Evolutionary conservation across 1,284 basidiomycete genomes (phyloP).

Genomic region (Microbotryum violaceum): DNA sequence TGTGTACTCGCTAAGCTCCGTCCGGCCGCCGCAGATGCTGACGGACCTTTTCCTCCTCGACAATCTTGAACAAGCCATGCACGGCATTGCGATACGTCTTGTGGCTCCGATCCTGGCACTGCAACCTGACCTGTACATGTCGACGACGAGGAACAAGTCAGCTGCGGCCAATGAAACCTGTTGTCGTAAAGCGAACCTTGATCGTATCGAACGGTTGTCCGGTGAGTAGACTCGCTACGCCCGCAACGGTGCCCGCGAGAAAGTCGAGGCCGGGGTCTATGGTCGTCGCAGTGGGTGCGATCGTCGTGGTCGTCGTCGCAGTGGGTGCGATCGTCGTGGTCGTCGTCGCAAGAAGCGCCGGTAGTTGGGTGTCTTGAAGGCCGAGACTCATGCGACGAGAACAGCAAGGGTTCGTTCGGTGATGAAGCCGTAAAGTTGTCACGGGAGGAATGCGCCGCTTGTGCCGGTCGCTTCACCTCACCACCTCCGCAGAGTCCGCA

Average conservation of each 20-base stretch:
- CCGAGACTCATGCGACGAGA: no score
- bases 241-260: slow-evolving; percentile 60
- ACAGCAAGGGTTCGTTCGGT: no score
- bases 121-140: neutral
- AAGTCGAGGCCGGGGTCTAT: slow-evolving; percentile 56
- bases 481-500: no score
- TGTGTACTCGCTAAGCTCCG: neutral
- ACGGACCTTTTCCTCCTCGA: slow-evolving; percentile 51
- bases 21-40: neutral
- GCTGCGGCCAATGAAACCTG: neutral
- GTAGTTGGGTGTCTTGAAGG: no score
- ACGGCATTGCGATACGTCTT: slow-evolving; percentile 37
- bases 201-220: slow-evolving; percentile 24
- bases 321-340: neutral
- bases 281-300: neutral
- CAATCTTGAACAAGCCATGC: slow-evolving; percentile 56
- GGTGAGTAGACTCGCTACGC: slow-evolving; percentile 13
- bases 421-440: no score
- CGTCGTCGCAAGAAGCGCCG: no score
- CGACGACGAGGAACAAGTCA: neutral
- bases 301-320: neutral
- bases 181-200: neutral
- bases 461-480: no score
- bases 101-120: neutral
- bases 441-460: no score